phyloP scores from a whole-genome alignment of 179 eudicot genomes.

The Beta lomatogona region DNA sequence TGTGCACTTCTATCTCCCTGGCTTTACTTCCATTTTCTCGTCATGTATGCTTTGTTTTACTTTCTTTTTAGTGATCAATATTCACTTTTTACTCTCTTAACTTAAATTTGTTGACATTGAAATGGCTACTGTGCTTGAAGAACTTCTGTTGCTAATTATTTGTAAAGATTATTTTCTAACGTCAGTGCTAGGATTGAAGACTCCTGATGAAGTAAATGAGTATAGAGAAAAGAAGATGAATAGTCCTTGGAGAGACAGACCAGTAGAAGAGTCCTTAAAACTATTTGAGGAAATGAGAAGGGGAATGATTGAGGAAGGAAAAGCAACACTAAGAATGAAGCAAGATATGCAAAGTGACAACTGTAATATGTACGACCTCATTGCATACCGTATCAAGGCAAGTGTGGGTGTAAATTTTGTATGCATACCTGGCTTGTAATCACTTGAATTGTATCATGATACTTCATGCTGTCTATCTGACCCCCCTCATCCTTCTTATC shows the following conservation, averaged over 20 bases:
- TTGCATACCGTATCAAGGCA: slow-evolving; percentile 97
- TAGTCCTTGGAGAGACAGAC: slow-evolving; percentile 97
- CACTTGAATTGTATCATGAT: neutral
- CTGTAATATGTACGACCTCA: slow-evolving; percentile 90
- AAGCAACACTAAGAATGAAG: slow-evolving; percentile 93
- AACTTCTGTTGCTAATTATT: neutral
- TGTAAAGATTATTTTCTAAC: neutral
- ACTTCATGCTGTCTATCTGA: neutral
- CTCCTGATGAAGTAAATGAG: slow-evolving; percentile 84
- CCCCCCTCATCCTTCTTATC: neutral
- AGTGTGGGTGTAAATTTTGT: slow-evolving; percentile 19
- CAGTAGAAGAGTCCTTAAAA: slow-evolving; percentile 70
- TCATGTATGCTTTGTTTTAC: neutral
- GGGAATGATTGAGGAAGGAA: slow-evolving; percentile 90
- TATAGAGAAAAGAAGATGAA: slow-evolving; percentile 85
- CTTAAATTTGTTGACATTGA: neutral
- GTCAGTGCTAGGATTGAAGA: slow-evolving; percentile 41
- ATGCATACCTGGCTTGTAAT: neutral
- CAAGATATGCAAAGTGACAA: slow-evolving; percentile 97
- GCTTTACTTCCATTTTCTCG: neutral
- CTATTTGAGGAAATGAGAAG: slow-evolving; percentile 84
- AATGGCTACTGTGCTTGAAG: neutral
- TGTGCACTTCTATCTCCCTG: slow-evolving; percentile 21
- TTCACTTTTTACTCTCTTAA: neutral
- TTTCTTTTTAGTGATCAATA: neutral